phyloP scores from a whole-genome alignment of 768 basidiomycete genomes.

The Xerocomellus chrysenteron region DNA sequence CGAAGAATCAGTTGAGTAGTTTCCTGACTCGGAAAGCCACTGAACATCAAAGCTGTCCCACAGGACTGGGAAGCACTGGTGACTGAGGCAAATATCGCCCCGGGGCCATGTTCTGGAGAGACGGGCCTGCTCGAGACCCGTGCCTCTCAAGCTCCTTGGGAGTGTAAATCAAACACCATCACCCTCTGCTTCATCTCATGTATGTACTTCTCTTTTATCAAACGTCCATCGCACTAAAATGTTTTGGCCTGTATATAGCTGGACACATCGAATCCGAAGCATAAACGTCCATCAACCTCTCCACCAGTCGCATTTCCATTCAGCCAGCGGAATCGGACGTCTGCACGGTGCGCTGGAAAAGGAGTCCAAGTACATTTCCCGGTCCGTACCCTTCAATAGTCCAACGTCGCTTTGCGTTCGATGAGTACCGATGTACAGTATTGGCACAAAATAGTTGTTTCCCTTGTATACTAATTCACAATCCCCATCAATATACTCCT shows the following conservation, averaged over 20 bases:
- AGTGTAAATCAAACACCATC: constrained; percentile 46
- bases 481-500: constrained; percentile 60
- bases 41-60: constrained; percentile 22
- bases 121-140: constrained; percentile 68
- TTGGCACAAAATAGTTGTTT: constrained; percentile 29
- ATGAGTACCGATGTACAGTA: too few relatives aligned
- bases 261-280: too few relatives aligned
- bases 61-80: constrained; percentile 45
- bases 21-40: constrained; percentile 25
- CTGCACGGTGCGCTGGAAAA: too few relatives aligned
- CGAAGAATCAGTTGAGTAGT: constrained; percentile 28
- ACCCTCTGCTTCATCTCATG: constrained; percentile 35
- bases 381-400: too few relatives aligned
- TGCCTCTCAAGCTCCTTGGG: constrained; percentile 56
- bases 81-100: constrained; percentile 65
- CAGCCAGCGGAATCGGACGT: too few relatives aligned
- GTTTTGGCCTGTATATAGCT: too few relatives aligned
- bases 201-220: not conserved
- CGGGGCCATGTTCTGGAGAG: constrained; percentile 41
- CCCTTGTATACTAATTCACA: constrained; percentile 51
- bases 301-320: too few relatives aligned
- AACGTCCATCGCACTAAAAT: not conserved
- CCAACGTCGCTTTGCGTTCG: too few relatives aligned
- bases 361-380: too few relatives aligned
- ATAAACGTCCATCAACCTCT: too few relatives aligned